Conservation (phyloP, 2,329 filamentous ascomycete genomes). For the Phialophora verrucosa region DNA sequence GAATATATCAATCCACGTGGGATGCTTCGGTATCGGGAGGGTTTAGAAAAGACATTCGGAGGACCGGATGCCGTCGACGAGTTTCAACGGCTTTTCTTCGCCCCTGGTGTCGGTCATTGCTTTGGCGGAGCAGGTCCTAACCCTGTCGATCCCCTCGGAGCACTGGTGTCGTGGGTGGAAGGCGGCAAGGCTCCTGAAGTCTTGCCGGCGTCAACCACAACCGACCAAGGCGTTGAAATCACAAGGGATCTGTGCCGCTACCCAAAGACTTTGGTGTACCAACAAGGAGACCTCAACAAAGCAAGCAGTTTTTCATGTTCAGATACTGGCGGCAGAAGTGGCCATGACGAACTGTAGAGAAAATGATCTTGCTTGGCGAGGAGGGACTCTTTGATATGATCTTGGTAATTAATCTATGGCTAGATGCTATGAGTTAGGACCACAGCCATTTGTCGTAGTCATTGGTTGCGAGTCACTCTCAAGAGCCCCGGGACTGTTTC, state of each 20-base stretch:
- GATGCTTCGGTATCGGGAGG: conserved; percentile 46
- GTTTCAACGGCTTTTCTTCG: conserved; percentile 29
- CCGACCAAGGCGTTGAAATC: conserved; percentile 8
- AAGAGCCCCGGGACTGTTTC: background rate
- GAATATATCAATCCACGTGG: conserved; percentile 48
- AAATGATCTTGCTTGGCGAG: background rate
- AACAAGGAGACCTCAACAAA: conserved; percentile 12
- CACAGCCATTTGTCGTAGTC: background rate
- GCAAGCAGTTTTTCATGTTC: conserved; percentile 23
- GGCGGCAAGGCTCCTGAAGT: conserved; percentile 17
- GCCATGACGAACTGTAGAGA: conserved; percentile 4
- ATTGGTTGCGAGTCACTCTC: background rate
- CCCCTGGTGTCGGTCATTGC: conserved; percentile 30
- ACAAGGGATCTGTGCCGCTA: conserved; percentile 19
- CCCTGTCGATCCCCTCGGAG: conserved; percentile 20
- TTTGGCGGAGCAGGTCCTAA: conserved; percentile 21
- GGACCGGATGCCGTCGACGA: conserved; percentile 23
- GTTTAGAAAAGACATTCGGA: conserved; percentile 17
- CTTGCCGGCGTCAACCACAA: conserved; percentile 9
- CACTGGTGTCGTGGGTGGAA: conserved; percentile 26
- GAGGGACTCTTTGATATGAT: background rate
- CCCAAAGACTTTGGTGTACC: conserved; percentile 17
- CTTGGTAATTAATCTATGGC: background rate
- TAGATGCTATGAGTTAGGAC: background rate
- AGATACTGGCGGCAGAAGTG: background rate